Evolutionary conservation across 208 protist genomes (phyloP).

Genomic region (Strigomonas culicis): DNA sequence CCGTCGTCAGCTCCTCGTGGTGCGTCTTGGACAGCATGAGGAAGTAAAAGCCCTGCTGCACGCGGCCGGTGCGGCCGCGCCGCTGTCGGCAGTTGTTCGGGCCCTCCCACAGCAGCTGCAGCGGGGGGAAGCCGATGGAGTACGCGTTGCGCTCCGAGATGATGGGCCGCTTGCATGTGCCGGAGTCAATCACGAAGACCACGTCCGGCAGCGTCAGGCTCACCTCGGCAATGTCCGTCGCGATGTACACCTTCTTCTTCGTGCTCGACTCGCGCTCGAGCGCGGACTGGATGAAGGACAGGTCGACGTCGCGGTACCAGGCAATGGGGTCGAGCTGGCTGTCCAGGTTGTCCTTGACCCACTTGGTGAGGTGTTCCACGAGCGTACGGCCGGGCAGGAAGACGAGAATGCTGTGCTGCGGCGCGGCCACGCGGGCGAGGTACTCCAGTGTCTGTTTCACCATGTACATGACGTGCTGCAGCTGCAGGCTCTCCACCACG

Average conservation of each 20-base stretch:
- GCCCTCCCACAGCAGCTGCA: slow-evolving; percentile 76
- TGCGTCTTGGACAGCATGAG: slow-evolving; percentile 54
- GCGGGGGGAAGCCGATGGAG: slow-evolving; percentile 69
- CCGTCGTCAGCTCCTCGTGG: slow-evolving; percentile 22
- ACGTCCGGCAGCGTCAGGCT: slow-evolving; percentile 95
- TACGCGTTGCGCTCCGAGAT: slow-evolving; percentile 39
- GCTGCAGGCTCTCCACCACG: slow-evolving; percentile 48
- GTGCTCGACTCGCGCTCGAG: slow-evolving; percentile 77
- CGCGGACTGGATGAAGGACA: slow-evolving; percentile 87
- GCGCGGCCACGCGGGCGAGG: slow-evolving; percentile 41
- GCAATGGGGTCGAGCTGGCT: slow-evolving; percentile 74
- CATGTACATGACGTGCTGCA: slow-evolving; percentile 58
- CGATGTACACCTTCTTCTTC: slow-evolving; percentile 91
- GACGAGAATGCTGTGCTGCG: slow-evolving; percentile 86
- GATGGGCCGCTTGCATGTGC: slow-evolving; percentile 69
- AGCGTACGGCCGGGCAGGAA: slow-evolving; percentile 91
- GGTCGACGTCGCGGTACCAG: slow-evolving; percentile 82
- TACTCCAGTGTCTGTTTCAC: slow-evolving; percentile 61
- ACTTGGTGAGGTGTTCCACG: slow-evolving; percentile 49
- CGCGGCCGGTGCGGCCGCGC: slow-evolving; percentile 70
- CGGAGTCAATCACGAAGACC: slow-evolving; percentile 95
- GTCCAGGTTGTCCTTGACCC: slow-evolving; percentile 55
- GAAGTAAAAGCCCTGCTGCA: slow-evolving; percentile 89
- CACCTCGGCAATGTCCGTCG: slow-evolving; percentile 97
- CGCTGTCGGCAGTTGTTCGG: slow-evolving; percentile 61